Evolutionary conservation across 257 asterid genomes (phyloP).

Genomic region (Capsicum pubescens): DNA sequence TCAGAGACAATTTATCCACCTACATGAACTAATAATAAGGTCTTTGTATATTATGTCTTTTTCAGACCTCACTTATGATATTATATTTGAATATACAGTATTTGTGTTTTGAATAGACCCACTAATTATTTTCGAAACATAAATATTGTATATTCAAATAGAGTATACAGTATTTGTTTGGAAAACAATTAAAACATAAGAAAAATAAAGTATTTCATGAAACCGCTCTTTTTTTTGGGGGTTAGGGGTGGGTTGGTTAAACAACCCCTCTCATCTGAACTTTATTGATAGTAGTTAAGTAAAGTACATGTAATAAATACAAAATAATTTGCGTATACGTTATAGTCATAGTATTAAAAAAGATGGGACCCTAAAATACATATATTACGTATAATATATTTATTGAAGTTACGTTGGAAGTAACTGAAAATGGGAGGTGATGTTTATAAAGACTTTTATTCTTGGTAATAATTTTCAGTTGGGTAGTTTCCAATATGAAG

Average conservation of each 20-base stretch:
- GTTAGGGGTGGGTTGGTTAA: not conserved
- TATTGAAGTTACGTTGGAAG: slow-evolving; percentile 7
- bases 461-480: slow-evolving; percentile 2
- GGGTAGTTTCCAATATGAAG: slow-evolving; percentile 17
- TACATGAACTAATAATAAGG: no score
- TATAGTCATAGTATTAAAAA: not conserved
- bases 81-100: no score
- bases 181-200: not conserved
- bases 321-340: slow-evolving; percentile 20
- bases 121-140: no score
- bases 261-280: not conserved
- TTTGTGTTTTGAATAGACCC: no score
- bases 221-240: not conserved
- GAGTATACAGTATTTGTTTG: no score
- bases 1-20: no score
- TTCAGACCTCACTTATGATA: no score
- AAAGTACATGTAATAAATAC: slow-evolving; percentile 1
- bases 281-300: not conserved
- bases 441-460: slow-evolving; percentile 23
- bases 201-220: not conserved
- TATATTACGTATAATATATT: not conserved
- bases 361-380: slow-evolving; percentile 31
- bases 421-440: slow-evolving; percentile 32
- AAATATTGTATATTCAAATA: no score
- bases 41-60: no score